phyloP scores from a whole-genome alignment of 2,329 filamentous ascomycete species.

The Pseudogymnoascus sp. region DNA sequence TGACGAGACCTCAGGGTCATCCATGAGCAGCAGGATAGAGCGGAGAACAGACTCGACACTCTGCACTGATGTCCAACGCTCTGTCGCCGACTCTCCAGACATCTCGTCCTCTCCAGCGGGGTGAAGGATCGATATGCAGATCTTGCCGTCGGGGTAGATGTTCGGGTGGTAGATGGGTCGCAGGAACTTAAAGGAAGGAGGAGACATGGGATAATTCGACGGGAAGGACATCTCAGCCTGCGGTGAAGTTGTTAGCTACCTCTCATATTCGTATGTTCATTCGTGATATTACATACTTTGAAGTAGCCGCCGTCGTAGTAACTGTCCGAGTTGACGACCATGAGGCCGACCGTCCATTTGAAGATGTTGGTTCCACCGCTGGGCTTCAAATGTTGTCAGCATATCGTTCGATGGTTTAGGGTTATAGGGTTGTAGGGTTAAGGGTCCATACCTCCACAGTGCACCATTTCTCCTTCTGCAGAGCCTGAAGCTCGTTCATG shows the following conservation, averaged over 20 bases:
- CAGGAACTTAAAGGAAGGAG: conserved; percentile 81
- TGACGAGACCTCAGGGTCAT: conserved; percentile 88
- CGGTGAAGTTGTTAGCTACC: conserved; percentile 9
- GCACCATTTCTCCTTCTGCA: conserved; percentile 89
- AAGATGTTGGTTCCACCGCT: conserved; percentile 77
- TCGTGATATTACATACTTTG: conserved; percentile 42
- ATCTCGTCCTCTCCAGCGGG: conserved; percentile 84
- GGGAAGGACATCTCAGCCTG: conserved; percentile 81
- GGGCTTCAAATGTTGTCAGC: conserved; percentile 35
- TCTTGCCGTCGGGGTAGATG: conserved; percentile 79
- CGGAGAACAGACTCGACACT: conserved; percentile 92
- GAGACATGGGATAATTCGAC: conserved; percentile 79
- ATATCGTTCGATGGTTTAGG: neutral
- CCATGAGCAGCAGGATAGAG: conserved; percentile 82
- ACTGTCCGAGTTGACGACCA: conserved; percentile 88
- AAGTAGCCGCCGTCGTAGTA: conserved; percentile 91
- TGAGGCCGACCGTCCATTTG: conserved; percentile 79
- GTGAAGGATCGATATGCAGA: conserved; percentile 97
- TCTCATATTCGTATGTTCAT: neutral
- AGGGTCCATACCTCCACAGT: conserved; percentile 64
- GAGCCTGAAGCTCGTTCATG: conserved; percentile 77
- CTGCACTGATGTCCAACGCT: conserved; percentile 91
- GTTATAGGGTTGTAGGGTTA: neutral
- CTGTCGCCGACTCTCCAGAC: conserved; percentile 81
- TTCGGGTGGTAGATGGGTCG: conserved; percentile 84